phyloP scores from a whole-genome alignment of 257 asterid genomes.

The Solanum paucissectum region DNA sequence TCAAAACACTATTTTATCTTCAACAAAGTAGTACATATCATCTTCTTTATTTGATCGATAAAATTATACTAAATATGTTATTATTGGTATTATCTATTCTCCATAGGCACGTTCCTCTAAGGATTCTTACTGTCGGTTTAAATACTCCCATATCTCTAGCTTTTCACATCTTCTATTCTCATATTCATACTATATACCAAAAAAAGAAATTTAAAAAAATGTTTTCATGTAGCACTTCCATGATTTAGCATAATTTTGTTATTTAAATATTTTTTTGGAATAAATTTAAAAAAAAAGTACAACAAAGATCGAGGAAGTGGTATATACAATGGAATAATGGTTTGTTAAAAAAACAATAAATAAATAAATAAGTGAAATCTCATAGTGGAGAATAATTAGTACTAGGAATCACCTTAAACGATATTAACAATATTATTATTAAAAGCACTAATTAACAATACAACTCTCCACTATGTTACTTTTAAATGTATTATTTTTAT shows the following conservation, averaged over 20 bases:
- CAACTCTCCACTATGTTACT: background rate
- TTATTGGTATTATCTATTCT: background rate
- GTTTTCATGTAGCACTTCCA: background rate
- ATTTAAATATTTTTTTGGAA: background rate
- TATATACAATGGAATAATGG: background rate
- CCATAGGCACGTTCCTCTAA: conserved; percentile 7
- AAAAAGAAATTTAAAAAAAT: background rate
- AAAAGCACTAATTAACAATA: background rate
- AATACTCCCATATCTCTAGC: background rate
- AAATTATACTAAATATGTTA: background rate
- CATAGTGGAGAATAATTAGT: background rate
- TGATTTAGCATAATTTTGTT: background rate
- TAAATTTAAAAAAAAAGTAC: background rate
- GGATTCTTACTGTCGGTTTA: conserved; percentile 36
- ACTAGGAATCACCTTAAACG: background rate
- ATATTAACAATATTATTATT: background rate
- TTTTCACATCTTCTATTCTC: background rate
- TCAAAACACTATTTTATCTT: too few species aligned
- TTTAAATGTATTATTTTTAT: background rate
- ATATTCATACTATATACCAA: background rate
- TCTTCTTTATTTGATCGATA: background rate
- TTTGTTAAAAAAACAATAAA: background rate
- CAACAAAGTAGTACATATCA: background rate
- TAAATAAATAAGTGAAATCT: background rate
- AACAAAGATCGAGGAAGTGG: background rate